phyloP scores from a whole-genome alignment of 1,284 basidiomycete genomes.

The Mycocalia duriaeana region DNA sequence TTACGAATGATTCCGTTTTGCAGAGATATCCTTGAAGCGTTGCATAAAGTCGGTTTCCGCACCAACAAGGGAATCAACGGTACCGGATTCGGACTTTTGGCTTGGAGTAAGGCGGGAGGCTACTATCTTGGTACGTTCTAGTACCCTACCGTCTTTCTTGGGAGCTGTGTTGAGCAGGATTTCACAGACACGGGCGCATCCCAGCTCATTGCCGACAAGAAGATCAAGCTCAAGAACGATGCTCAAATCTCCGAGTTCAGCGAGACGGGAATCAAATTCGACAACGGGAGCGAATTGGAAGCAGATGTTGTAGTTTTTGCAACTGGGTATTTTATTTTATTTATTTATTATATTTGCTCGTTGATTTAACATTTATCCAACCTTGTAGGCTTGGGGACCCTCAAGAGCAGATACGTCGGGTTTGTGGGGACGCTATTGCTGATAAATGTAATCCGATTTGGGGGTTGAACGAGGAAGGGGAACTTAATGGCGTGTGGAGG shows the following conservation, averaged over 20 bases:
- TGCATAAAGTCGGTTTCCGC: neutral
- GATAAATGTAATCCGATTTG: slow-evolving; percentile 45
- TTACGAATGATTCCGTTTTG: neutral
- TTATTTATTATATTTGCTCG: neutral
- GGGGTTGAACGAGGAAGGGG: slow-evolving; percentile 55
- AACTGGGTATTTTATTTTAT: slow-evolving; percentile 42
- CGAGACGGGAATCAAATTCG: slow-evolving; percentile 54
- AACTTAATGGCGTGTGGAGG: slow-evolving; percentile 46
- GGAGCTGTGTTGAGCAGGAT: too few relatives aligned
- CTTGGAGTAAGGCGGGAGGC: neutral
- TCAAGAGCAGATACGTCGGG: slow-evolving; percentile 28
- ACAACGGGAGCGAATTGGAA: slow-evolving; percentile 56
- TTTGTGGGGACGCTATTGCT: slow-evolving; percentile 37
- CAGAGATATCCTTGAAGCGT: neutral
- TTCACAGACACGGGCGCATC: slow-evolving; percentile 58
- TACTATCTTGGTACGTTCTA: slow-evolving; percentile 2
- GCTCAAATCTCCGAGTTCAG: slow-evolving; percentile 48
- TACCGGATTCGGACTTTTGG: neutral
- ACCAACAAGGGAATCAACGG: neutral
- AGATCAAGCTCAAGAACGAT: slow-evolving; percentile 73
- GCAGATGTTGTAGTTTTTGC: slow-evolving; percentile 70
- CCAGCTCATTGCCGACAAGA: slow-evolving; percentile 60
- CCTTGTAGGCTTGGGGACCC: slow-evolving; percentile 34
- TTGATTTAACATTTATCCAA: neutral
- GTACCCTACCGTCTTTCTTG: too few relatives aligned